Evolutionary conservation across 176 grass and related monocot species (phyloP), one percentile per base, ranked within the genome.

Genomic region (Carex cristatella): DNA sequence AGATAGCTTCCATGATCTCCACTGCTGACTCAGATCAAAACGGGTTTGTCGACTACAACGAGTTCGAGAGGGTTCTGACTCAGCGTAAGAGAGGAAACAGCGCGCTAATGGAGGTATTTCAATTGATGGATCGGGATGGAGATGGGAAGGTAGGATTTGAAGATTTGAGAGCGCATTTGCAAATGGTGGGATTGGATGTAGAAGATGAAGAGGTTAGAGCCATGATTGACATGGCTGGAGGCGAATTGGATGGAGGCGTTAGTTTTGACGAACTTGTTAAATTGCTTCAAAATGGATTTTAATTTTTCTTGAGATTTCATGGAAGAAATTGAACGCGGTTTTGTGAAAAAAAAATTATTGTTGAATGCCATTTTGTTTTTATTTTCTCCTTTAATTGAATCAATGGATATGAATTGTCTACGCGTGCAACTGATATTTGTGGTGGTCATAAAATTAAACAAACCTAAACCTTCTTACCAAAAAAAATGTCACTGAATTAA

Each of bases 71-170:
- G 70, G 80, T 99, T 40, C 86, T 98, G 28, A 30, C 65, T 73
- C 87, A 46, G 75, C 82, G 59, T 18, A 66, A 10, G 81, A 12
- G 56, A n/a, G 2, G 54, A 14, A 66, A 76, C 53, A 69, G 81
- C 61, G 86, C 88, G 65, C 84, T 99, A 69, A 92, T 90, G 87
- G 96, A 95, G 85, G 91, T 88, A 33, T 95, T 99, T 84, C 79
- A 90, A 63, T 81, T 95, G 64, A 99, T 99, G 96, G 96, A 99
- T 81, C 80, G 90, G 7, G 96, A 99, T 79, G 96, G 91, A 67
- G 96, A 99, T 70, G 96, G 96, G 69, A 95, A 86, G 91, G 88
- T 99, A 30, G 96, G 96, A 19, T 95, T 99, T 86, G 96, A 82
- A 23, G 96, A 99, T 83, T 84, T 99, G 83, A 99, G 89, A 86